These are phyloP conservation scores for Neocucurbitaria cava DNA, from an alignment of 2,329 filamentous ascomycete species.

Conservation along the genomic window DNA sequence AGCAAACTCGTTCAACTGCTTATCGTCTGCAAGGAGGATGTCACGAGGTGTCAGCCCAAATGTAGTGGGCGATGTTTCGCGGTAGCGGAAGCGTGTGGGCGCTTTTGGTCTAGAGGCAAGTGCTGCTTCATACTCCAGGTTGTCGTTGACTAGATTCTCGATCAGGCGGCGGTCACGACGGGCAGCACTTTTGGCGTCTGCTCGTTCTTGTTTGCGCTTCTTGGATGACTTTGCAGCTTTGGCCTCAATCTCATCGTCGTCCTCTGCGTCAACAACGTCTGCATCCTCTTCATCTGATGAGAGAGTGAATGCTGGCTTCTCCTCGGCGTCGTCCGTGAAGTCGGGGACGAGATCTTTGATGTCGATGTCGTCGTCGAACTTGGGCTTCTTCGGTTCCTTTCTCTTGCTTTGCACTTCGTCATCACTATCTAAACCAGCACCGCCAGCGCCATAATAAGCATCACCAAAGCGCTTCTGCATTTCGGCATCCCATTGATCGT, in stretches of 20 bases:
- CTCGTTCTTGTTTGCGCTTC: constrained; percentile 55
- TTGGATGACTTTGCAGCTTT: constrained; percentile 52
- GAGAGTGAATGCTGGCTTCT: constrained; percentile 76
- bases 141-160: constrained; percentile 83
- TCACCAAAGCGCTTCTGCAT: constrained; percentile 91
- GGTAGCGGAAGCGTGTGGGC: constrained; percentile 78
- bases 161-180: constrained; percentile 83
- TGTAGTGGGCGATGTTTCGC: constrained; percentile 86
- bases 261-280: constrained; percentile 56
- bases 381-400: constrained; percentile 79
- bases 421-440: constrained; percentile 51
- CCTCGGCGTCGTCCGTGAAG: constrained; percentile 77
- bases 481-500: constrained; percentile 87
- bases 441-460: constrained; percentile 80
- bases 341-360: constrained; percentile 91
- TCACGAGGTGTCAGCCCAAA: constrained; percentile 91
- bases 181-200: constrained; percentile 72
- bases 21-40: constrained; percentile 88
- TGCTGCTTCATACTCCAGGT: constrained; percentile 74
- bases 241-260: constrained; percentile 49
- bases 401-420: constrained; percentile 54
- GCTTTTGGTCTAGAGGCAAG: constrained; percentile 61
- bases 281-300: constrained; percentile 53
- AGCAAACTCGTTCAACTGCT: constrained; percentile 85
- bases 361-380: constrained; percentile 97